Conservation (phyloP, 108 stramenopile genomes). For the Skeletonema marinoi region DNA sequence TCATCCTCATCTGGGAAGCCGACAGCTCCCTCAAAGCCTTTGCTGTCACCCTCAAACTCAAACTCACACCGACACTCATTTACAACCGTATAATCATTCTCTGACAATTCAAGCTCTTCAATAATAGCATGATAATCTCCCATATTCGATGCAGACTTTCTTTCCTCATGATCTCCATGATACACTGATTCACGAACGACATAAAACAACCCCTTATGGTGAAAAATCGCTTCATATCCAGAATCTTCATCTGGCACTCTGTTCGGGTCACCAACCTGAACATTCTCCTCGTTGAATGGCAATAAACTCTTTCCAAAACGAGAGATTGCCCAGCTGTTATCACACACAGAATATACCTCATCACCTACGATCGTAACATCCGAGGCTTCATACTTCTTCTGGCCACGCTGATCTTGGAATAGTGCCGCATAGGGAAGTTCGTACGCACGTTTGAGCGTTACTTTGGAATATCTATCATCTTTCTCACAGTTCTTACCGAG, state of each 20-base stretch:
- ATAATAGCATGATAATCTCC: constrained; percentile 56
- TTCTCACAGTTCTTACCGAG: constrained; percentile 15
- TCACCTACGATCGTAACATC: constrained; percentile 38
- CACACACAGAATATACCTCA: constrained; percentile 39
- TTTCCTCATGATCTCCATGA: constrained; percentile 25
- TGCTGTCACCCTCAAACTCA: constrained; percentile 64
- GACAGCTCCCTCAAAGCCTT: constrained; percentile 81
- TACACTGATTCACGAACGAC: constrained; percentile 65
- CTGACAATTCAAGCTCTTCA: constrained; percentile 40
- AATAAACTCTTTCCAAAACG: constrained; percentile 34
- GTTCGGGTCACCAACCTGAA: constrained; percentile 58
- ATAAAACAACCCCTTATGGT: constrained; percentile 60
- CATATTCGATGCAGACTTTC: neutral
- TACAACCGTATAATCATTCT: constrained; percentile 45
- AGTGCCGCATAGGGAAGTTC: constrained; percentile 57
- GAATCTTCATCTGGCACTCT: constrained; percentile 55
- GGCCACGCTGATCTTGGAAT: constrained; percentile 55
- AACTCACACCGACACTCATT: constrained; percentile 53
- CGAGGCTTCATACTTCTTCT: constrained; percentile 59
- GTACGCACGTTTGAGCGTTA: constrained; percentile 57
- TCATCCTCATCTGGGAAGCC: constrained; percentile 46
- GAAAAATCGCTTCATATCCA: constrained; percentile 72
- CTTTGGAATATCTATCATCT: constrained; percentile 47
- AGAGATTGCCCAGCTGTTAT: constrained; percentile 62
- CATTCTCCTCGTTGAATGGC: constrained; percentile 55